phyloP scores from a whole-genome alignment of 306 rosid genomes.

The Prunus mume region DNA sequence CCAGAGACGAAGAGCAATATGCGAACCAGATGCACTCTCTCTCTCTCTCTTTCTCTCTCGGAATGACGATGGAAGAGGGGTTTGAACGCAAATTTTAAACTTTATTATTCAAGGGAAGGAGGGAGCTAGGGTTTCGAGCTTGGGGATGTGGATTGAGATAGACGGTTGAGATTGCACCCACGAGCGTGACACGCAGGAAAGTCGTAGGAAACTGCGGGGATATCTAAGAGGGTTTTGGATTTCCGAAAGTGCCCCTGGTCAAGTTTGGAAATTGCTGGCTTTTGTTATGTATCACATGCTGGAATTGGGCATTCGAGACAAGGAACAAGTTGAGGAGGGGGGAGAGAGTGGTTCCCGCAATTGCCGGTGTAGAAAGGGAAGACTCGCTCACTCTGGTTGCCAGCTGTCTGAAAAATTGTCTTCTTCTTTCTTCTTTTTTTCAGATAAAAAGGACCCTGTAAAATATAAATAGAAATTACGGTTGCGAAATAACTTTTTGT shows the following conservation, averaged over 20 bases:
- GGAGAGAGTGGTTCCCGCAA: conserved; percentile 31
- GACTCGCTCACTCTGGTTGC: conserved; percentile 32
- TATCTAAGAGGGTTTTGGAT: neutral
- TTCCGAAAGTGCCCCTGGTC: conserved; percentile 8
- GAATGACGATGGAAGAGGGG: conserved; percentile 4
- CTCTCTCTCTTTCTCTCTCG: neutral
- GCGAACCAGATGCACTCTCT: neutral
- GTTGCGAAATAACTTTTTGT: too few species aligned
- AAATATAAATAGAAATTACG: too few species aligned
- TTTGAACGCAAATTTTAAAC: conserved; percentile 31
- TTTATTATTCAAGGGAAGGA: neutral
- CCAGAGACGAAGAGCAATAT: neutral
- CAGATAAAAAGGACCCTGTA: too few species aligned
- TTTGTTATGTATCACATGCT: conserved; percentile 6
- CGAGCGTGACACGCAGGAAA: conserved; percentile 34
- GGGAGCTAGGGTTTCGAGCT: conserved; percentile 69
- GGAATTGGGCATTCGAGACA: conserved; percentile 10
- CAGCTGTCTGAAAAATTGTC: conserved; percentile 27
- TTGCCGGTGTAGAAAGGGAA: conserved; percentile 23
- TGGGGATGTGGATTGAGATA: conserved; percentile 27
- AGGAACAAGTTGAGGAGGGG: conserved; percentile 17
- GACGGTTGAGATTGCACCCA: conserved; percentile 44
- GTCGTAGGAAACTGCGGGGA: conserved; percentile 52
- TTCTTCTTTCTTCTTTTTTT: too few species aligned
- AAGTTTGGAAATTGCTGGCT: neutral